phyloP scores from a whole-genome alignment of 768 basidiomycete genomes.

The Calocybe indica region DNA sequence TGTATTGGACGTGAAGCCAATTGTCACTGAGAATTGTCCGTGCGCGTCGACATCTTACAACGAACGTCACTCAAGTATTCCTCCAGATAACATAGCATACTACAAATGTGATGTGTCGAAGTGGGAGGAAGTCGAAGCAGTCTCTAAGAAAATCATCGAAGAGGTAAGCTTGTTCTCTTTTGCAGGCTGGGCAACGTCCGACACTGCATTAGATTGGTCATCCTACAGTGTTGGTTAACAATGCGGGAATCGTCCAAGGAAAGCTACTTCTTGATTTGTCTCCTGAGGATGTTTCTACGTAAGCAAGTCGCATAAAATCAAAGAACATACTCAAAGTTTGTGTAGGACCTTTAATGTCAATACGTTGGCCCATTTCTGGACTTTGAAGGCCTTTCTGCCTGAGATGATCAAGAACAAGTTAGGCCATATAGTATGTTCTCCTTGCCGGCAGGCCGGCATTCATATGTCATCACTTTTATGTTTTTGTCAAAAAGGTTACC shows the following conservation, averaged over 20 bases:
- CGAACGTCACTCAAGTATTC: background rate
- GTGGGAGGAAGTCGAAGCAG: conserved; percentile 75
- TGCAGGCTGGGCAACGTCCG: conserved; percentile 1
- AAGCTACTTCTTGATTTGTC: conserved; percentile 77
- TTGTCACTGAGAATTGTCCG: conserved; percentile 72
- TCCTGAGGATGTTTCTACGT: conserved; percentile 80
- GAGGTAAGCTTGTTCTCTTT: conserved; percentile 48
- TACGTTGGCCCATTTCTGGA: conserved; percentile 86
- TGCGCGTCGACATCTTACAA: background rate
- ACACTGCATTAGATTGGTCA: conserved; percentile 58
- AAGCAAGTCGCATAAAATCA: conserved; percentile 1
- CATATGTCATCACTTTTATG: conserved; percentile 2
- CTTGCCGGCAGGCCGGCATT: background rate
- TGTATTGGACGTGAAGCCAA: conserved; percentile 80
- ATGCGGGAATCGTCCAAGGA: conserved; percentile 91
- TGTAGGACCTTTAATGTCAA: conserved; percentile 87
- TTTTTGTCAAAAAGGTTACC: conserved; percentile 49
- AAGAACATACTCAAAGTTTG: background rate
- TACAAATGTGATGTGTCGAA: conserved; percentile 93
- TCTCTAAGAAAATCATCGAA: conserved; percentile 66
- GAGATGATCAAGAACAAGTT: conserved; percentile 68
- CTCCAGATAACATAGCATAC: conserved; percentile 68
- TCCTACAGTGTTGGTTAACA: conserved; percentile 89
- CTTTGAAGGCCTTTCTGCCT: conserved; percentile 89
- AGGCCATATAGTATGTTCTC: conserved; percentile 77